phyloP scores from a whole-genome alignment of 2,329 filamentous ascomycete genomes.

The Magnaporthales sp. region DNA sequence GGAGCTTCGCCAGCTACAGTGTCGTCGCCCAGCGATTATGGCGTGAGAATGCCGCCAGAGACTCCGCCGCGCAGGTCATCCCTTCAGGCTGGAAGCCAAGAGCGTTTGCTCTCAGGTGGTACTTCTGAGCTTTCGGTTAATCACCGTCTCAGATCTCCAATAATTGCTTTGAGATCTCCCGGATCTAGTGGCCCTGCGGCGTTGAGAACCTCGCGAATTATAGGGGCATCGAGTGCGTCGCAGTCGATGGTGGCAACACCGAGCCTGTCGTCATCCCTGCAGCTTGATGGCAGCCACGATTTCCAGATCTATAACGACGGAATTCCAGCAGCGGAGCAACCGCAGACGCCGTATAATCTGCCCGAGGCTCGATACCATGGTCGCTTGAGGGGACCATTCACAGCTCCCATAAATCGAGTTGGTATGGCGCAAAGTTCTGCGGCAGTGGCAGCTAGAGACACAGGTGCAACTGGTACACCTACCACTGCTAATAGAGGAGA shows the following conservation, averaged over 20 bases:
- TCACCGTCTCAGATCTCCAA: neutral
- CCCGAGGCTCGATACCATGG: conserved; percentile 39
- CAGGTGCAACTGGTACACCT: conserved; percentile 12
- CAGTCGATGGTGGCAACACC: neutral
- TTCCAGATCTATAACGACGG: conserved; percentile 38
- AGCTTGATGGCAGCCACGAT: conserved; percentile 3
- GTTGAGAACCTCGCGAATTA: neutral
- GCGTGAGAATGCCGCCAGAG: neutral
- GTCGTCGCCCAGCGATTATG: neutral
- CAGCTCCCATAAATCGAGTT: conserved; percentile 25
- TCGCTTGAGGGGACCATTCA: conserved; percentile 32
- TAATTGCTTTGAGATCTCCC: neutral
- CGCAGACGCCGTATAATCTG: conserved; percentile 41
- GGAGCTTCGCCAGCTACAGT: neutral
- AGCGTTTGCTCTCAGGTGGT: neutral
- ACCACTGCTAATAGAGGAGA: conserved; percentile 7
- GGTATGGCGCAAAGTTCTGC: neutral
- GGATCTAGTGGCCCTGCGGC: neutral
- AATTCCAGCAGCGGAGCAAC: conserved; percentile 32
- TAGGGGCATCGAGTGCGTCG: neutral
- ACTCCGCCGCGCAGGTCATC: neutral
- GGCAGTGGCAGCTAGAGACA: neutral
- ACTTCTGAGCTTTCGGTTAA: neutral
- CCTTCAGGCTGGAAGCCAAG: neutral
- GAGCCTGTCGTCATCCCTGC: neutral